Base-by-base conservation (phyloP, 306 rosid genomes). In the Cyamopsis tetragonoloba region DNA sequence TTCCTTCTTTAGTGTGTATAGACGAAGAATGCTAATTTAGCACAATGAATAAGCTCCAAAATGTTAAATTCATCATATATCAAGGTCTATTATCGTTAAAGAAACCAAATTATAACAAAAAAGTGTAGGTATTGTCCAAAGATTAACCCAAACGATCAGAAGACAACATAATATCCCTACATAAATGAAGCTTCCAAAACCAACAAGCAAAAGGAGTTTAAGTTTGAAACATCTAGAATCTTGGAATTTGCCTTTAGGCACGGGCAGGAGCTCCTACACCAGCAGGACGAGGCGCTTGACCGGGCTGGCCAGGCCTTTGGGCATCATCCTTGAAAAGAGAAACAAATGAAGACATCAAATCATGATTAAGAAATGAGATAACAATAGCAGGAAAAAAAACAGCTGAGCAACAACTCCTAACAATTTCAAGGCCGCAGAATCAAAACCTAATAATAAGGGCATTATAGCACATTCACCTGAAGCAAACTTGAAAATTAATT, bases 231-330 rank as follows among this genome's bases (percentile, higher is more conserved):
- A 56, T 15, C 11, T 14, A 59, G 38, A 57, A 55, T 4, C 41
- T 23, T 57, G 28, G 56, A 44, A 49, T 8, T 55, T 49, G 19
- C 39, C 12, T 37, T 62, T 51, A 88, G 48, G 81, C 3, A 8
- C 88, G 90, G 17, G 71, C 73, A 20, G 95, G 81, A 39, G 55
- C 81, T 12, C 56, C 80, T 2, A 22, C 77, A 35, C 87, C 95
- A 32, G 84, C 81, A 32, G 88, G 81, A 23, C 91, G 87, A 15
- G 95, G 85, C 2, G 80, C 87, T 62, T 76, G 85, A 20, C 95
- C 91, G 19, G 95, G 95, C 62, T 79, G 90, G 19, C 91, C 91
- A 0, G 95, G 88, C 77, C 89, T 85, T 26, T 85, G 87, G 0
- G 71, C 77, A 56, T 88, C 95, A 58, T 88, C 95, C 95, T 87